Evolutionary conservation across 352 stramenopile species (phyloP), one percentile per base, ranked within the genome.

Genomic region (Pythium oligandrum): DNA sequence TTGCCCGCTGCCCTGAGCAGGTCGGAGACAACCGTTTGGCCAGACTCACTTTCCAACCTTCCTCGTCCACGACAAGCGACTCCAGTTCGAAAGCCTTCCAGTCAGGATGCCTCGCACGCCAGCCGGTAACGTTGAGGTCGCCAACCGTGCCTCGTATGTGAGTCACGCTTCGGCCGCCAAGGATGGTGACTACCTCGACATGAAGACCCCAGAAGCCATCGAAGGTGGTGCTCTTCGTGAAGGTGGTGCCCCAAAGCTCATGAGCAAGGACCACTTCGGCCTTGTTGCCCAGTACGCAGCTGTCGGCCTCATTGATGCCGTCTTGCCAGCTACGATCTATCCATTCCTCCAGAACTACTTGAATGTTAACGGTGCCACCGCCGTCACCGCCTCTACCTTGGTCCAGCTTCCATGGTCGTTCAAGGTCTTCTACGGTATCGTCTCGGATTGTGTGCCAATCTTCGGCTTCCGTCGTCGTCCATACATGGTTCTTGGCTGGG

Each of bases 371-470:
- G 57, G 57, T 10, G 50, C 55, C 2, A 53, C 43, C 10, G 17
- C n/a, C 48, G 32, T 58, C 32, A 56, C 60, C 9, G 60, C 60
- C 0, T 39, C 48, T 1, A 52, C 49, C 9, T 48, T 67, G 5
- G 33, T 44, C 39, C 40, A 31, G 10, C 50, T 70, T 0, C 47
- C 51, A 4, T 68, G 53, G 61, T 64, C 39, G 26, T 70, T 70
- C 46, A 70, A 70, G 48, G 51, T 78, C 44, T 74, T 78, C 40
- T 67, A 70, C 32, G 69, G 69, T 5, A 40, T 78, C 4, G 40
- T 78, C 30, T 71, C 69, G 3, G 69, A 75, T 48, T 71, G 64
- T 39, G n/a, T 73, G 1, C 68, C 68, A 4, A 65, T 76, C 54
- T 63, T 54, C 50, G 68, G 68, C 38, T 74, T 68, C 43, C 65